phyloP scores from a whole-genome alignment of 768 basidiomycete species.

The Daedalea quercina region DNA sequence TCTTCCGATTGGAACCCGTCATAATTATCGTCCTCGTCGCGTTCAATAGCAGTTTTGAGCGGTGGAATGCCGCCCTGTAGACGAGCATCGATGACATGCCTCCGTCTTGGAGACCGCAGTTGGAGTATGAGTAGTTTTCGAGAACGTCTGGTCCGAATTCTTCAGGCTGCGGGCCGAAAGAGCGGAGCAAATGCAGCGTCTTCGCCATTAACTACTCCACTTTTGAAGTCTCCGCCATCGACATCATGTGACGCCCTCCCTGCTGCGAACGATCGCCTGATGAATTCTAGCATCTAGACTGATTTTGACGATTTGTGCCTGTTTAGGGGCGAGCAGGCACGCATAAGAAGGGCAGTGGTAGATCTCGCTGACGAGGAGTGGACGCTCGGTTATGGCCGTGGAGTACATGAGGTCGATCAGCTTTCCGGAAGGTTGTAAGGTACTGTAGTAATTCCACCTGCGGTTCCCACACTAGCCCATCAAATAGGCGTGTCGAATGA shows the following conservation, averaged over 20 bases:
- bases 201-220: background rate
- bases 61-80: too few relatives aligned
- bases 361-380: background rate
- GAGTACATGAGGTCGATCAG: slow-evolving; percentile 1
- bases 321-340: slow-evolving; percentile 2
- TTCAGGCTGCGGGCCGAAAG: background rate
- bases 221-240: slow-evolving; percentile 4
- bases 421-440: background rate
- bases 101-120: background rate
- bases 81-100: background rate
- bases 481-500: too few relatives aligned
- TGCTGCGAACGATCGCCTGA: background rate
- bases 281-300: background rate
- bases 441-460: too few relatives aligned
- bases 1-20: too few relatives aligned
- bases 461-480: too few relatives aligned
- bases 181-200: background rate
- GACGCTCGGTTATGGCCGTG: background rate
- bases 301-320: background rate
- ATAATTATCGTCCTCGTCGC: too few relatives aligned
- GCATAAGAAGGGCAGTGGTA: slow-evolving; percentile 3
- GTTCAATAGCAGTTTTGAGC: too few relatives aligned
- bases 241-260: background rate
- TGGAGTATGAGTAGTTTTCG: background rate
- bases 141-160: background rate